These are phyloP conservation scores for Fusarium circinatum DNA, from an alignment of 2,329 filamentous ascomycete genomes.

Conservation along the genomic window DNA sequence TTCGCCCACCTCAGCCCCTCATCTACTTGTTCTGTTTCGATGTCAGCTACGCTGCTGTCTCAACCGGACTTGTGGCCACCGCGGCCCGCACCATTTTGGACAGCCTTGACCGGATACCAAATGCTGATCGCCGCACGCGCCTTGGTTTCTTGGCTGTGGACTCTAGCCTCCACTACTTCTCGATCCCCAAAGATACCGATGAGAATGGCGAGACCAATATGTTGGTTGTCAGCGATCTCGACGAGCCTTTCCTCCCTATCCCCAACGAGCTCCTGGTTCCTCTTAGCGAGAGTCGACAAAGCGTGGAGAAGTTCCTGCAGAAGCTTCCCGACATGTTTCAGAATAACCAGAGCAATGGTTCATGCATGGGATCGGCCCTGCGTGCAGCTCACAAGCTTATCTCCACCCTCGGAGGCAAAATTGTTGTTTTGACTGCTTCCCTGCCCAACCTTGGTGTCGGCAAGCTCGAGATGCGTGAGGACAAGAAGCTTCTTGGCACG, in stretches of 20 bases:
- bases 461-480: slow-evolving; percentile 91
- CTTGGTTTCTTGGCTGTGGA: slow-evolving; percentile 97
- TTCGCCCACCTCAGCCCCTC: slow-evolving; percentile 92
- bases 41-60: slow-evolving; percentile 90
- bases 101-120: slow-evolving; percentile 96
- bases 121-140: slow-evolving; percentile 90
- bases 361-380: slow-evolving; percentile 94
- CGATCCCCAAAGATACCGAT: slow-evolving; percentile 87
- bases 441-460: slow-evolving; percentile 91
- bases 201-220: slow-evolving; percentile 88
- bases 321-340: slow-evolving; percentile 98
- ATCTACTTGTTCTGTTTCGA: slow-evolving; percentile 97
- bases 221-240: slow-evolving; percentile 93
- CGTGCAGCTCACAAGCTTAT: slow-evolving; percentile 96
- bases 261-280: slow-evolving; percentile 92
- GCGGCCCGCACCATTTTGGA: slow-evolving; percentile 93
- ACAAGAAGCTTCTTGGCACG: slow-evolving; percentile 95
- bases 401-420: slow-evolving; percentile 92
- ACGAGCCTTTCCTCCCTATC: slow-evolving; percentile 95
- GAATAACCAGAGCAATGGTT: slow-evolving; percentile 87
- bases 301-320: slow-evolving; percentile 89
- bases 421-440: slow-evolving; percentile 89
- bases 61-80: slow-evolving; percentile 90
- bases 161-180: slow-evolving; percentile 95
- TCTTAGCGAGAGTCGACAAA: slow-evolving; percentile 86